Base-by-base conservation (phyloP, 352 stramenopile genomes). In the Pythium sp. region DNA sequence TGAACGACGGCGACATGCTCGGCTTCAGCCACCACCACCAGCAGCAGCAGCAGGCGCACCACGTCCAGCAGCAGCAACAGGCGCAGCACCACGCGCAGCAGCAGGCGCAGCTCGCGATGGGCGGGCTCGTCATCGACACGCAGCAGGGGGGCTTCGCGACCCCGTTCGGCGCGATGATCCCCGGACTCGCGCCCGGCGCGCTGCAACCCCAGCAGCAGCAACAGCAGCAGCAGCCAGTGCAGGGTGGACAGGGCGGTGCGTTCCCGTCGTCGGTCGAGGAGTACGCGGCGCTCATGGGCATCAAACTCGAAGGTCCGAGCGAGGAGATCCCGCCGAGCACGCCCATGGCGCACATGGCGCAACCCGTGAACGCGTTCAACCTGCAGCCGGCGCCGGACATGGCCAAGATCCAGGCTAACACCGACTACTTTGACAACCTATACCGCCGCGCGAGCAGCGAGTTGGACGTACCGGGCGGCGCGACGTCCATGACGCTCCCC, bases 221-320 rank as follows among this genome's bases (percentile, higher is more conserved):
- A 46, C 78, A 80, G 34, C 72, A 59, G 38, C 73, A 74, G 24
- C 64, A 72, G 65, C 54, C 41, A 41, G 41, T 14, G 68, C 73
- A 24, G 67, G 66, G 26, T 15, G 53, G 53, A 20, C 55, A 38
- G 53, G 70, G 73, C 36, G 69, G 77, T 28, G 32, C 65, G 47
- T 70, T 70, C 49, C 65, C 65, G 32, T 58, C 65, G 58, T 86
- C 82, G 5, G 88, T 95, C 62, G 87, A 95, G 64, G 87, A 91
- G 59, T 95, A 95, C 65, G 87, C 87, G 5, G 79, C 78, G 22
- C 76, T 93, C 14, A 95, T 95, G 84, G 87, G 87, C 38, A 89
- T 95, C 60, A 95, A 92, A 58, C 80, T 95, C 53, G 87, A 94
- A 65, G 82, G 75, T 49, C 77, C 77, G 5, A 71, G 68, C 22